Base-by-base conservation (phyloP, 257 asterid genomes). In the Gentiana dahurica region DNA sequence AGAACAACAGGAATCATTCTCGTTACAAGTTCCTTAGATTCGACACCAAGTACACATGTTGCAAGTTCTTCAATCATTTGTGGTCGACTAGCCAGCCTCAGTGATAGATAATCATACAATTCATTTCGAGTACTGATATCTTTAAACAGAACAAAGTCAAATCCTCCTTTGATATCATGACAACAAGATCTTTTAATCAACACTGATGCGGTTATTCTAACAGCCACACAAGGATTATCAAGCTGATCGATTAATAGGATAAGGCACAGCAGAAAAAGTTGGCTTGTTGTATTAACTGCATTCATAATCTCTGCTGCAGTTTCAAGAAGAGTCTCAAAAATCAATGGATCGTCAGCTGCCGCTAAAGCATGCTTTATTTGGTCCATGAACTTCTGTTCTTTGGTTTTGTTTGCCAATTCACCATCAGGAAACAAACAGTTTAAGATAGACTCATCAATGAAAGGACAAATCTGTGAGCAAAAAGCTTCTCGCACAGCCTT, bases 1-100 rank as follows among this genome's bases (percentile, higher is more conserved):
- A 91, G 94, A 79, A 85, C 80, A 68, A 85, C 78, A 59, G 98
- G 98, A 59, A 85, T 75, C 95, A 91, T 83, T 70, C 79, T 80
- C 75, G 68, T 76, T 49, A 87, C 85, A 73, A 91, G 94, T 81
- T 81, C 93, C 73, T 71, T 78, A 70, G 80, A 76, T 76, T 81
- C 80, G 74, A 85, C 65, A 44, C 89, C 81, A 73, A 85, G 96
- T 68, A 88, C 87, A 45, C 85, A 77, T n/a, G 71, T 72, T 65
- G 98, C 86, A 75, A 91, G 85, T 73, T 87, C 96, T 68, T 87
- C 84, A 41, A 91, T 84, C 72, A 87, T 59, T 79, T 81, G 71
- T 53, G 89, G 82, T 68, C 79, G 89, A 68, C 66, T 76, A 54
- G 68, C 80, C 57, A 91, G 86, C 76, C 84, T 81, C 73, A 58